A percentile compares a stretch with the other conserved stretches of the same genome.
These are phyloP conservation scores for Nepenthes mirabilis DNA, from an alignment of 148 eudicot species.

Conservation along the genomic window DNA sequence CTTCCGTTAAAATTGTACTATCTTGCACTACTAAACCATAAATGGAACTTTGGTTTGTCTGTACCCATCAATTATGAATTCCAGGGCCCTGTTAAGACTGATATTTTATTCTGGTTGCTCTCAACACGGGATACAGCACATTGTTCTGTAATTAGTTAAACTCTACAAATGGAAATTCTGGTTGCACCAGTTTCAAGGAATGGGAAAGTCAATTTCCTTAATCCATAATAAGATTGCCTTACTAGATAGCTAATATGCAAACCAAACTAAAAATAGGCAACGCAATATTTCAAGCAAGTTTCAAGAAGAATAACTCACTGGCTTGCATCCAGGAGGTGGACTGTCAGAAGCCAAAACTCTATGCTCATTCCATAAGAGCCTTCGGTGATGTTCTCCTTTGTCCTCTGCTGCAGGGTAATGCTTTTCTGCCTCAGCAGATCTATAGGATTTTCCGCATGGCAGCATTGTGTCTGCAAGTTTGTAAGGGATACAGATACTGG, in stretches of 20 bases:
- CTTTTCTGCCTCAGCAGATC: neutral
- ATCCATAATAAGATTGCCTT: neutral
- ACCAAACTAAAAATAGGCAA: too few relatives aligned
- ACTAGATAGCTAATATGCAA: neutral
- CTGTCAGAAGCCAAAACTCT: constrained; percentile 35
- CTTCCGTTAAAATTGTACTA: too few relatives aligned
- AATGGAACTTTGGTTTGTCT: too few relatives aligned
- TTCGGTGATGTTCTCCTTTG: constrained; percentile 31
- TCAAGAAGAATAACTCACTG: constrained; percentile 14
- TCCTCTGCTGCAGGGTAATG: neutral
- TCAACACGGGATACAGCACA: neutral
- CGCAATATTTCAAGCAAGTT: neutral
- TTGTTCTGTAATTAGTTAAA: neutral
- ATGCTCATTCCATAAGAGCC: constrained; percentile 66
- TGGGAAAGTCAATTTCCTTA: neutral
- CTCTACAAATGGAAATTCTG: neutral
- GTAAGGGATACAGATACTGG: constrained; percentile 42
- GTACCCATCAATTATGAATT: too few relatives aligned
- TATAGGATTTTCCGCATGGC: constrained; percentile 33
- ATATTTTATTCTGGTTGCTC: too few relatives aligned
- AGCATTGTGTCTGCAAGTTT: constrained; percentile 42
- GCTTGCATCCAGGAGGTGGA: constrained; percentile 20
- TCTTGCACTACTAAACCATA: too few relatives aligned
- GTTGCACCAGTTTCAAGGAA: neutral
- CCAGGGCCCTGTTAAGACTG: too few relatives aligned